Base-by-base conservation (phyloP, 257 asterid species). In the Coffea eugenioides region DNA sequence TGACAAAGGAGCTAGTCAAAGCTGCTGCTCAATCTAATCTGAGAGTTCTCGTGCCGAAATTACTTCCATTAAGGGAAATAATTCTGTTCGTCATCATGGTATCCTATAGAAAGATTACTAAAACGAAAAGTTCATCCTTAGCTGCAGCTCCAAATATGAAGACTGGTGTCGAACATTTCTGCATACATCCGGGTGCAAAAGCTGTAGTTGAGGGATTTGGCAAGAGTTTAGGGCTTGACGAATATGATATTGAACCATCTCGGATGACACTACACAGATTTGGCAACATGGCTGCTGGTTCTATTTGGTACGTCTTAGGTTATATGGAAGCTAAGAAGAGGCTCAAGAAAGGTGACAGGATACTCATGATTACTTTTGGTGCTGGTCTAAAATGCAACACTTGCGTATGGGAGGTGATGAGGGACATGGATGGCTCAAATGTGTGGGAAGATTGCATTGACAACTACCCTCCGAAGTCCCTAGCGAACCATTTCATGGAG, bases 291-390 rank as follows among this genome's bases (percentile, higher is more conserved):
- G 84, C 92, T 12, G 92, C 93, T 0, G 89, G 95, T 18, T 85
- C 90, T 5, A 74, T 90, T 0, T 90, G 95, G 94, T 90, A 89
- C 57, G 94, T 90, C n/a, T 73, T 89, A 34, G 89, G 90, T 8
- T 90, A 90, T 82, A 90, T 90, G 95, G 95, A 90, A 81, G 95
- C 91, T 14, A 88, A 89, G 82, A 85, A 83, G 85, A 83, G 93
- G 83, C 80, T 91, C 20, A 91, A 85, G 83, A 88, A 79, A 75
- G 93, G 93, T 5, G 93, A 91, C 36, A 81, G 82, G 12, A 68
- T 91, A 3, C 12, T 84, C 70, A 90, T 90, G 94, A 84, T 90
- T 18, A 86, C 92, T 12, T 82, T 90, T 14, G 92, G 93, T 20
- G 90, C 92, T 14, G 93, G 93, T 46, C 88, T 90, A 25, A 90